Percentiles rank a stretch among this genome's conserved stretches.
These are phyloP conservation scores for Casuarina glauca DNA, from an alignment of 306 rosid species.

Conservation along the genomic window DNA sequence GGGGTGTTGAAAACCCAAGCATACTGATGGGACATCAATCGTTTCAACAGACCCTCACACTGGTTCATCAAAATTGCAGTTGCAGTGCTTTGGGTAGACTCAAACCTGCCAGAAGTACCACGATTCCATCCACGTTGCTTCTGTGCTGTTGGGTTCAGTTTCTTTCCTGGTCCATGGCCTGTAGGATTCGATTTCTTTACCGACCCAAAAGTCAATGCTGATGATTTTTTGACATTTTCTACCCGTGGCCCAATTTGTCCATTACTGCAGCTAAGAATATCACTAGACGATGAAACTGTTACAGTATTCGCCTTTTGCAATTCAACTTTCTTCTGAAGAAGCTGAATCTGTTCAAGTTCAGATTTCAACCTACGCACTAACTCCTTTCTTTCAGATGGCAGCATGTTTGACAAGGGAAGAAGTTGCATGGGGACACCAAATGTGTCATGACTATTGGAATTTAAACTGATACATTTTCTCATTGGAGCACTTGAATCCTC, in stretches of 20 bases:
- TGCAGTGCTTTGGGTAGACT: conserved; percentile 40
- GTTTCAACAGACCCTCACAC: conserved; percentile 63
- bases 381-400: conserved; percentile 49
- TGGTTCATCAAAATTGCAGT: conserved; percentile 63
- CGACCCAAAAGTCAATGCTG: conserved; percentile 31
- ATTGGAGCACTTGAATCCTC: conserved; percentile 62
- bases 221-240: conserved; percentile 37
- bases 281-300: conserved; percentile 70
- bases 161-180: conserved; percentile 35
- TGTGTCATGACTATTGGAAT: conserved; percentile 34
- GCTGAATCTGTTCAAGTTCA: conserved; percentile 65
- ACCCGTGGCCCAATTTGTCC: conserved; percentile 44
- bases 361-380: conserved; percentile 48
- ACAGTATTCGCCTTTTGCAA: conserved; percentile 50
- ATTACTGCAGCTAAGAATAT: conserved; percentile 67
- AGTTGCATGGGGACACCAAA: conserved; percentile 49
- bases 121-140: conserved; percentile 54
- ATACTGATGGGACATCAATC: conserved; percentile 60
- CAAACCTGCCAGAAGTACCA: conserved; percentile 55
- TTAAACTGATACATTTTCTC: conserved; percentile 65
- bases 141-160: conserved; percentile 25
- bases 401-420: conserved; percentile 57
- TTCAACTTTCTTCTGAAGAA: conserved; percentile 62
- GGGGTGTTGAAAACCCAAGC: conserved; percentile 71
- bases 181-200: conserved; percentile 34